These are phyloP conservation scores for Dendrobium nobile DNA, from an alignment of 106 monocot genomes.

Conservation along the genomic window DNA sequence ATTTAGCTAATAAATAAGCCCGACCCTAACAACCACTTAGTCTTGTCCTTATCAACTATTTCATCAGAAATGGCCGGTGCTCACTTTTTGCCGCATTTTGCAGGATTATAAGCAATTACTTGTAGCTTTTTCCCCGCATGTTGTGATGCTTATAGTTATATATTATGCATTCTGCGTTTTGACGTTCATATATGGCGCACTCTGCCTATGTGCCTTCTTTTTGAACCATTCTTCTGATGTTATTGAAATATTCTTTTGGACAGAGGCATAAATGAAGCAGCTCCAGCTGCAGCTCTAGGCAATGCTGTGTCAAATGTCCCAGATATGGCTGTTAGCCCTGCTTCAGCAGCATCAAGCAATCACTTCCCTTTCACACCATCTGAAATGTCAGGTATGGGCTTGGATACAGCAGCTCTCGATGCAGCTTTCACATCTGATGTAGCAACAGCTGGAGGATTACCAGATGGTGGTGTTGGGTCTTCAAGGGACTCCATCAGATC, in stretches of 20 bases:
- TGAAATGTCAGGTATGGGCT: constrained; percentile 82
- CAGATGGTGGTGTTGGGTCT: constrained; percentile 65
- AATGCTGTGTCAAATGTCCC: constrained; percentile 50
- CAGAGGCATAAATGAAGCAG: constrained; percentile 18
- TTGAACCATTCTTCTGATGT: constrained; percentile 4
- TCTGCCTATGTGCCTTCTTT: neutral
- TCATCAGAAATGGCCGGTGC: no score
- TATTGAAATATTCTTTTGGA: constrained; percentile 29
- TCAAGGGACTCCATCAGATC: constrained; percentile 61
- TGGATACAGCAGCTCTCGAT: constrained; percentile 66
- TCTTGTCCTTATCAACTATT: no score
- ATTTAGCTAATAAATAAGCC: no score
- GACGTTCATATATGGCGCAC: no score
- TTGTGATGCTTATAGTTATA: no score
- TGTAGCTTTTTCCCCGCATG: no score
- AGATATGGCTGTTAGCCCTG: constrained; percentile 82
- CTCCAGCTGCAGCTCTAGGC: constrained; percentile 27
- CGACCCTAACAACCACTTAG: no score
- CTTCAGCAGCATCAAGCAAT: constrained; percentile 75
- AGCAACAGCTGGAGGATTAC: constrained; percentile 31
- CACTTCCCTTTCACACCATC: constrained; percentile 80
- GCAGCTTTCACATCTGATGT: constrained; percentile 54
- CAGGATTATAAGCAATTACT: no score
- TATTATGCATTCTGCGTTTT: no score
- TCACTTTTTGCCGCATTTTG: no score